phyloP scores from a whole-genome alignment of 2,329 filamentous ascomycete genomes.

The Calonectria pteridis region DNA sequence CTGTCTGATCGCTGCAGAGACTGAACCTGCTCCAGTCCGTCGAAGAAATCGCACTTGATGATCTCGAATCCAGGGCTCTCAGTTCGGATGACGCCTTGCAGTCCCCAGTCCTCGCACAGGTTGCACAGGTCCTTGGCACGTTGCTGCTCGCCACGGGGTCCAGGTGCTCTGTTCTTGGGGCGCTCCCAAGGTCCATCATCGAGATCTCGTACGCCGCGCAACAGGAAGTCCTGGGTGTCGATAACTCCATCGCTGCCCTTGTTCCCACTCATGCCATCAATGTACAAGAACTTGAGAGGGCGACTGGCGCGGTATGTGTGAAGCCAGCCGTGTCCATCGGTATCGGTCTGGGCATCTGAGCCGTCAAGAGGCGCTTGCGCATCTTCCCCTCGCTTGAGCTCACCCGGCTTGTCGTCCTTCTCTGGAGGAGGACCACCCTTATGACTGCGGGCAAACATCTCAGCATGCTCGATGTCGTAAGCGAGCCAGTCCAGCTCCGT shows the following conservation, averaged over 20 bases:
- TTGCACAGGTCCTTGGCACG: conserved; percentile 19
- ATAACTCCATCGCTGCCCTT: conserved; percentile 56
- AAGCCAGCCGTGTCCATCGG: conserved; percentile 57
- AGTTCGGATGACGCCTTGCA: conserved; percentile 72
- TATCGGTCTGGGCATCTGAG: background rate
- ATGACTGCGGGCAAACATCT: conserved; percentile 60
- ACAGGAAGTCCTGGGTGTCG: conserved; percentile 15
- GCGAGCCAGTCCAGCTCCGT: conserved; percentile 70
- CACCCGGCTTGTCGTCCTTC: background rate
- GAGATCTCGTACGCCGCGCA: background rate
- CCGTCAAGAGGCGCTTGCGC: background rate
- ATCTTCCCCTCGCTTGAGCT: background rate
- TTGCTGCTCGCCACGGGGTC: conserved; percentile 7
- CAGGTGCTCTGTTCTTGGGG: conserved; percentile 39
- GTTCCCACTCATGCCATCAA: conserved; percentile 70
- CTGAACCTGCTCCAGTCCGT: conserved; percentile 50
- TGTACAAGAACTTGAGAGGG: conserved; percentile 63
- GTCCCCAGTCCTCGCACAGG: conserved; percentile 27
- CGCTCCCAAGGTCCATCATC: background rate
- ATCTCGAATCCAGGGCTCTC: conserved; percentile 73
- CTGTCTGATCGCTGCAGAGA: conserved; percentile 42
- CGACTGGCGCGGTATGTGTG: conserved; percentile 65
- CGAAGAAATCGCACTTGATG: conserved; percentile 69
- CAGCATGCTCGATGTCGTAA: conserved; percentile 73
- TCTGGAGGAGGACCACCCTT: background rate